Conservation (phyloP, 768 basidiomycete genomes). For the Tephrocybe rancida region DNA sequence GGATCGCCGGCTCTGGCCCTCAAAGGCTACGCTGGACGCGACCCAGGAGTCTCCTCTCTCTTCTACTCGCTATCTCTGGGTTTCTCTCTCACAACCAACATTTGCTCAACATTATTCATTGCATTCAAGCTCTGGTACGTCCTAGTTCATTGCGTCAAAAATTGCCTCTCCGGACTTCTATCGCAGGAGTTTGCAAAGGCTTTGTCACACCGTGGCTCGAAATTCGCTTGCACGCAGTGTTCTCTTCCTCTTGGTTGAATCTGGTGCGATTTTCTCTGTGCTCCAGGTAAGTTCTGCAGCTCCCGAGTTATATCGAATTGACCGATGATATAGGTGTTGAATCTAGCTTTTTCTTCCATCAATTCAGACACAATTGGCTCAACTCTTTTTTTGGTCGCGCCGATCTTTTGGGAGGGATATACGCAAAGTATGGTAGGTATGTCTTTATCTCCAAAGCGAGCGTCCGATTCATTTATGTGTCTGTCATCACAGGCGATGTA, state of each 20-base stretch:
- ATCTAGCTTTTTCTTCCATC: background rate
- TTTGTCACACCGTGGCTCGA: background rate
- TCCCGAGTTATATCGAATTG: background rate
- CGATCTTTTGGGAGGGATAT: background rate
- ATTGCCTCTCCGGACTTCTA: background rate
- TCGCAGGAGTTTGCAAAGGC: background rate
- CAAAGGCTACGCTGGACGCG: background rate
- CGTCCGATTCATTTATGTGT: background rate
- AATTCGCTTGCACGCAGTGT: background rate
- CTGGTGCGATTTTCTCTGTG: background rate
- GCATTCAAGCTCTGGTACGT: background rate
- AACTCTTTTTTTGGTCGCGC: background rate
- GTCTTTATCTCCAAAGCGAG: too few species aligned
- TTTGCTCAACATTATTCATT: background rate
- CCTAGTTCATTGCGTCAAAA: background rate
- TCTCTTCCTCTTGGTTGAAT: background rate
- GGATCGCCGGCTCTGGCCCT: background rate
- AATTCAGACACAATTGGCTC: background rate
- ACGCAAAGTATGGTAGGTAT: background rate
- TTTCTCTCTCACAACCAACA: background rate
- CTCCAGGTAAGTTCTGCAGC: background rate
- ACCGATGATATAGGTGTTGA: background rate
- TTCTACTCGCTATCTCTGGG: background rate
- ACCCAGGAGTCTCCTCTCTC: too few species aligned
- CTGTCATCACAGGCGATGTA: background rate